Conservation (phyloP, 106 monocot species). For the Phalaenopsis aphrodite region DNA sequence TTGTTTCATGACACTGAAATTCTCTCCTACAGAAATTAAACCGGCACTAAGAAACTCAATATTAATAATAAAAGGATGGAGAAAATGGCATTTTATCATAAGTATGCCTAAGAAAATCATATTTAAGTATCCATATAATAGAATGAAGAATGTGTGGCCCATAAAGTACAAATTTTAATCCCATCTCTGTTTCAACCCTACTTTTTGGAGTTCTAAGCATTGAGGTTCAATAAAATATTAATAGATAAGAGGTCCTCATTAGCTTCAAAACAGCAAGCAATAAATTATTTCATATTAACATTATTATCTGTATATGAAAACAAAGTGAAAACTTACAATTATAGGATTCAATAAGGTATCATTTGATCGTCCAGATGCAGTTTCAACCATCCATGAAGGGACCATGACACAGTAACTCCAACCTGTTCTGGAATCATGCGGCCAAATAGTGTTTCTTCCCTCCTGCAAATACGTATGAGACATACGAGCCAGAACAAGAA, state of each 20-base stretch:
- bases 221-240: neutral
- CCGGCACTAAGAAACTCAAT: neutral
- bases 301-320: neutral
- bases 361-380: constrained; percentile 34
- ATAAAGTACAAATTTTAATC: neutral
- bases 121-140: neutral
- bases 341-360: constrained; percentile 47
- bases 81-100: neutral
- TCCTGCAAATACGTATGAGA: constrained; percentile 23
- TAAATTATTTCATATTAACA: neutral
- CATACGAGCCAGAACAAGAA: neutral
- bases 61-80: neutral
- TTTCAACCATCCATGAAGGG: constrained; percentile 59
- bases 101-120: neutral
- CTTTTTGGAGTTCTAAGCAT: neutral
- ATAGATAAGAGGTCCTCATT: neutral
- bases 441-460: constrained; percentile 67
- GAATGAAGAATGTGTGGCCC: neutral
- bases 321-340: constrained; percentile 38
- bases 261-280: neutral
- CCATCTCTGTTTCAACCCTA: neutral
- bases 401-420: constrained; percentile 79
- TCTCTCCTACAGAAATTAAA: neutral
- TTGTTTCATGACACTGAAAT: neutral
- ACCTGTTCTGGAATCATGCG: constrained; percentile 62